Percentiles rank a stretch among this genome's conserved stretches.
These are phyloP conservation scores for Gossypium lobatum DNA, from an alignment of 441 rosid species.

Conservation along the genomic window DNA sequence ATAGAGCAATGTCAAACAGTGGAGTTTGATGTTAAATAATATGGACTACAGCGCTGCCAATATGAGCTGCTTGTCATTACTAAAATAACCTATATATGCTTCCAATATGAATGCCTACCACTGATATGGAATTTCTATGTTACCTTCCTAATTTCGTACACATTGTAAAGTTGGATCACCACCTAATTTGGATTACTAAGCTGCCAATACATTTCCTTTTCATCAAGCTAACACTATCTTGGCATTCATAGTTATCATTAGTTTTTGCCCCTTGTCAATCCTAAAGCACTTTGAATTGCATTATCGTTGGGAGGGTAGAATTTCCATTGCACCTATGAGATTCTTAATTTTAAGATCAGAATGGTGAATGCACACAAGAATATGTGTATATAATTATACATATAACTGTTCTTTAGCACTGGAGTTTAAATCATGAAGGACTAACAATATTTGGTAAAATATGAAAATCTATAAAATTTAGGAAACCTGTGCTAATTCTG, in stretches of 20 bases:
- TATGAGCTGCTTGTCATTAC: not conserved
- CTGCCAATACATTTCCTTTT: constrained; percentile 1
- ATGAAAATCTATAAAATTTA: not conserved
- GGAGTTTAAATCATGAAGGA: not conserved
- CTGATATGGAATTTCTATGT: not conserved
- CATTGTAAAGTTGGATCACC: not conserved
- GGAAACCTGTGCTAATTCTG: not conserved
- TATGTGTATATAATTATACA: not conserved
- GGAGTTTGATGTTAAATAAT: not conserved
- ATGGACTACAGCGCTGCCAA: not conserved
- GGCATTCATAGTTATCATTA: not conserved
- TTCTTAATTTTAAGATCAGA: not conserved
- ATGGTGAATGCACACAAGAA: not conserved
- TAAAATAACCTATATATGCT: not conserved
- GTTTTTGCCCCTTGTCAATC: not conserved
- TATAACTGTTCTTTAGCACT: not conserved
- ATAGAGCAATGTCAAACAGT: not conserved
- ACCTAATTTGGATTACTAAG: not conserved
- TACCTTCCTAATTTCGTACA: not conserved
- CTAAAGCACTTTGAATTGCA: not conserved
- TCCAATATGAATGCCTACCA: not conserved
- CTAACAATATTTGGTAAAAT: not conserved
- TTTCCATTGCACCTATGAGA: not conserved
- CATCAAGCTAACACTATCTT: not conserved
- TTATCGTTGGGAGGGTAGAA: not conserved